Evolutionary conservation across 2,329 filamentous ascomycete genomes (phyloP), one percentile per base, ranked within the genome.

Genomic region (Claviceps pusilla): DNA sequence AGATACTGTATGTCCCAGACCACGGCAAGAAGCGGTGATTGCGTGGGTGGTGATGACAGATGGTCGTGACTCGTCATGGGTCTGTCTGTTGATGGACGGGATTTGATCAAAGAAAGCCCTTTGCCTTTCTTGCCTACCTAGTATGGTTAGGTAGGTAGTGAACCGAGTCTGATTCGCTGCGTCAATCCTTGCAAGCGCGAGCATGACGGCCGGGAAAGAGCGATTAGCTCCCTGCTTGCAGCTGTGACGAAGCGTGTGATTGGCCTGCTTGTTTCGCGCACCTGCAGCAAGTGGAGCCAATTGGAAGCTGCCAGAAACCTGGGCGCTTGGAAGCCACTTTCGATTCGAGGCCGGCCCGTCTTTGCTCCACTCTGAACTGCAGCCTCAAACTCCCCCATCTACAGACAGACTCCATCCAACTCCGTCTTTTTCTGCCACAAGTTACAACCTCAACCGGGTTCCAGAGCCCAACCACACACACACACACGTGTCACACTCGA

Each of bases 221-320:
- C 66, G 65, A 68, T 66, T 64, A 64, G 59, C 64, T 60, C 66
- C 68, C 60, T 69, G 68, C 35, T 48, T 48, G 48, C 51, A 4
- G 59, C 57, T 57, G 66, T 70, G 67, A 69, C 68, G 59, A 58
- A 52, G 55, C 56, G 57, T 58, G 59, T 64, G 59, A 69, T 69
- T 69, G 68, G 67, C 56, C 58, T 55, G 52, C 57, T 51, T 57
- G 57, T 56, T 49, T 54, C 57, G 54, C 63, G 58, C 60, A 59
- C 61, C 59, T 62, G 61, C 57, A 62, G 57, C 54, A 60, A 55
- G 54, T 53, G 43, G 58, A 59, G 54, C 71, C 70, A 73, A 73
- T 73, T 61, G 58, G 54, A 56, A 60, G 54, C 58, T 61, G 56
- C 61, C 64, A 63, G 60, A 59, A 57, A 61, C 54, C 50, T 66